These are phyloP conservation scores for Aspergillus taichungensis DNA, from an alignment of 495 filamentous ascomycete genomes.

Conservation along the genomic window DNA sequence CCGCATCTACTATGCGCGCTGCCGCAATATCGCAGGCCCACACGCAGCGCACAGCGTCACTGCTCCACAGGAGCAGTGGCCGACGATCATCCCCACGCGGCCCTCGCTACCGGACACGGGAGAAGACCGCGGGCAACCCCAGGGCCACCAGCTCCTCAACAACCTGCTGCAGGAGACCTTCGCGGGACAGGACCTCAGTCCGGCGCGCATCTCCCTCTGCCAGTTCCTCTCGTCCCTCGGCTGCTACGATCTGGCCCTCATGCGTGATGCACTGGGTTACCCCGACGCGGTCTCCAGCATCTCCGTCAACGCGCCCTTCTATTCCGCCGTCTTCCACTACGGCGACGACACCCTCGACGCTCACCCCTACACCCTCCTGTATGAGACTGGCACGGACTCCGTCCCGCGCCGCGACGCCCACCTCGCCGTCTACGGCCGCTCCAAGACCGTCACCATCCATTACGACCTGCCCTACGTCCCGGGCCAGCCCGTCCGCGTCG, in stretches of 20 bases:
- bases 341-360: constrained; percentile 4
- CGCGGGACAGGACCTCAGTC: constrained; percentile 22
- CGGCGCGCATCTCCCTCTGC: constrained; percentile 27
- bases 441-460: constrained; percentile 37
- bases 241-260: constrained; percentile 46
- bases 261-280: constrained; percentile 47
- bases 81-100: neutral
- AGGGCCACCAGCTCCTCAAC: constrained; percentile 3
- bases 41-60: constrained; percentile 17
- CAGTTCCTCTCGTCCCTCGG: constrained; percentile 40
- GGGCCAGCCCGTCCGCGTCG: constrained; percentile 37
- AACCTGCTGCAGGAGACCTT: constrained; percentile 24
- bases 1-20: constrained; percentile 44
- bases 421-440: constrained; percentile 41
- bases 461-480: constrained; percentile 47
- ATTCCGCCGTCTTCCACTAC: constrained; percentile 38
- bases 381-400: constrained; percentile 45
- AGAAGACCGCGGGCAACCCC: no score
- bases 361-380: constrained; percentile 42
- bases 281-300: constrained; percentile 37
- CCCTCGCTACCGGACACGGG: no score
- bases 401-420: constrained; percentile 50
- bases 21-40: constrained; percentile 45
- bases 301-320: constrained; percentile 37
- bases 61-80: constrained; percentile 10